Evolutionary conservation across 768 basidiomycete species (phyloP).

Genomic region (Lactarius indigo): DNA sequence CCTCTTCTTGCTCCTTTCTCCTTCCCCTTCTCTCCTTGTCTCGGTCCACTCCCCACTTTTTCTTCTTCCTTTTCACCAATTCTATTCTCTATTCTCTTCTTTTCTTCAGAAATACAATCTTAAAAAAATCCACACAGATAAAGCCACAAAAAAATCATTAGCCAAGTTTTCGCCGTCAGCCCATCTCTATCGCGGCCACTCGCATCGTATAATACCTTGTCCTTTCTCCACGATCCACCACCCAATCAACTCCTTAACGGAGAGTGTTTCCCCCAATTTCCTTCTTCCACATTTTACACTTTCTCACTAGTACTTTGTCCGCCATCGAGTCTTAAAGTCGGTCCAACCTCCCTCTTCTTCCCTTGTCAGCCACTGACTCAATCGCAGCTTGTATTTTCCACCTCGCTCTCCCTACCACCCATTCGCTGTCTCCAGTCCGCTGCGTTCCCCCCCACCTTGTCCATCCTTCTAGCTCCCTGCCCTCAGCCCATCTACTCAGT

Average conservation of each 20-base stretch:
- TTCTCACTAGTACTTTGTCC: conserved; percentile 19
- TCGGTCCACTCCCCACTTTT: conserved; percentile 26
- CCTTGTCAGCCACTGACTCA: conserved; percentile 20
- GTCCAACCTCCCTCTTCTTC: neutral
- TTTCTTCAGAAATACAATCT: conserved; percentile 3
- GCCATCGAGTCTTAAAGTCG: conserved; percentile 13
- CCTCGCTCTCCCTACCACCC: conserved; percentile 23
- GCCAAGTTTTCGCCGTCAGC: neutral
- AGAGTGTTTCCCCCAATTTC: conserved; percentile 7
- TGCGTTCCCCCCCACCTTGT: conserved; percentile 24
- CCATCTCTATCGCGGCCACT: conserved; percentile 22
- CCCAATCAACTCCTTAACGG: conserved; percentile 18
- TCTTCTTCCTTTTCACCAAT: conserved; percentile 27
- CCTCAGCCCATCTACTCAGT: conserved; percentile 23
- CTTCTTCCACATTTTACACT: conserved; percentile 24
- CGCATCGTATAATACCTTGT: conserved; percentile 22
- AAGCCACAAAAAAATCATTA: conserved; percentile 12
- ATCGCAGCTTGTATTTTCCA: conserved; percentile 35
- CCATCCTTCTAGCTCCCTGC: conserved; percentile 20
- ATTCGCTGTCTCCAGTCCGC: conserved; percentile 25
- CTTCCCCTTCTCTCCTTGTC: conserved; percentile 22
- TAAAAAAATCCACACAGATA: conserved; percentile 11
- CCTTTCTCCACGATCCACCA: conserved; percentile 18
- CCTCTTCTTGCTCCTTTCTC: conserved; percentile 29
- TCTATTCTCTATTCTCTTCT: conserved; percentile 23